A percentile compares a stretch with the other conserved stretches of the same genome.
These are phyloP conservation scores for Mycena galericulata DNA, from an alignment of 768 basidiomycete genomes.

Conservation along the genomic window DNA sequence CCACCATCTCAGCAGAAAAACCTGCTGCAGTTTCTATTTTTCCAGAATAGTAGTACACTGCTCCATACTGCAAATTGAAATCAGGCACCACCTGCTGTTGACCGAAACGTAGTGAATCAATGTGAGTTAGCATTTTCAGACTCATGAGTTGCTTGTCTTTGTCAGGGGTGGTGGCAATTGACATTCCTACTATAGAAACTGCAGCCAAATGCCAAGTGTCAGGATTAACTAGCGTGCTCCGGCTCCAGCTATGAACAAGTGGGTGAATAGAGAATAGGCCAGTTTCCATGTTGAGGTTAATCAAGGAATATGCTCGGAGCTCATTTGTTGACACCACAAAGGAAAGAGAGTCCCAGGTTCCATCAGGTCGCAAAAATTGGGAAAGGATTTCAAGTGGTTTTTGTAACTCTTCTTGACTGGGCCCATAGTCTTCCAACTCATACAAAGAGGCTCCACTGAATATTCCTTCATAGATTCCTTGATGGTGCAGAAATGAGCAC, in stretches of 20 bases:
- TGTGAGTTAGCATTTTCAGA: not conserved
- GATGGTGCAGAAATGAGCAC: not conserved
- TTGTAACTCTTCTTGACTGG: not conserved
- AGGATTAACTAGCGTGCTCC: not conserved
- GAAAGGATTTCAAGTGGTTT: not conserved
- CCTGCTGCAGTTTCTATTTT: no score
- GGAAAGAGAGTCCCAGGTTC: not conserved
- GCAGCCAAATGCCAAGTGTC: no score
- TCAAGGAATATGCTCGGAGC: not conserved
- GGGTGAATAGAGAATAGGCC: not conserved
- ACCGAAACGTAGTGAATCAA: not conserved
- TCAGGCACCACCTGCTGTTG: not conserved
- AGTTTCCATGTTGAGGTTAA: not conserved
- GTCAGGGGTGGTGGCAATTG: not conserved
- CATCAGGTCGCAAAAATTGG: not conserved
- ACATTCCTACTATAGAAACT: not conserved
- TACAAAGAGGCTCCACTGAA: not conserved
- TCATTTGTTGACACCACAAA: not conserved
- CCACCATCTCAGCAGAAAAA: no score
- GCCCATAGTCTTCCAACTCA: not conserved
- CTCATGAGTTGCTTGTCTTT: not conserved
- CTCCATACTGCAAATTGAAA: not conserved
- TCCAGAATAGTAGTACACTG: no score
- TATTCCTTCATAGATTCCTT: not conserved
- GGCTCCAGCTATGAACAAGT: not conserved